Evolutionary conservation across 208 protist genomes (phyloP).

Genomic region (Crithidia bombi): DNA sequence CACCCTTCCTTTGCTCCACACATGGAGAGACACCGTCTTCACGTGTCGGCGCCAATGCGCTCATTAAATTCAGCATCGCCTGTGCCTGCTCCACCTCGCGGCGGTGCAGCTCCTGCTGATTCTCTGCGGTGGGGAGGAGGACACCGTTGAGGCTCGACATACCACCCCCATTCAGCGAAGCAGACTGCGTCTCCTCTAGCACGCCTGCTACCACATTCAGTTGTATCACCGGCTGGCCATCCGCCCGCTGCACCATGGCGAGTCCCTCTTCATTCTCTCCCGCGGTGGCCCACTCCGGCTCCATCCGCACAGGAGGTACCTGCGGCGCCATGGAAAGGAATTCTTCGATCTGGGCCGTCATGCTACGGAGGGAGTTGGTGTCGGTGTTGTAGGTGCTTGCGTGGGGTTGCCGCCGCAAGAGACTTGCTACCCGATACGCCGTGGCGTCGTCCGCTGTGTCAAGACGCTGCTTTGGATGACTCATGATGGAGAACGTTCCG

Average conservation of each 20-base stretch:
- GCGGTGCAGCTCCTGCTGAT: constrained; percentile 49
- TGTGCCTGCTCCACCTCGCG: constrained; percentile 68
- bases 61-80: constrained; percentile 75
- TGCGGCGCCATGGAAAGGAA: constrained; percentile 58
- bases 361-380: constrained; percentile 39
- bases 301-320: constrained; percentile 64
- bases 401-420: constrained; percentile 30
- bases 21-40: background rate
- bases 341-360: constrained; percentile 54
- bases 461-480: constrained; percentile 12
- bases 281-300: constrained; percentile 27
- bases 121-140: constrained; percentile 67
- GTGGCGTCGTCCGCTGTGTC: constrained; percentile 13
- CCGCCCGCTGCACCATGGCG: background rate
- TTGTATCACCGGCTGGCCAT: constrained; percentile 43
- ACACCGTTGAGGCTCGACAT: constrained; percentile 42
- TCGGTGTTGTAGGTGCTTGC: constrained; percentile 8
- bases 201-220: constrained; percentile 87
- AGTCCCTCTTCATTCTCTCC: background rate
- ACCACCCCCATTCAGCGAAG: background rate
- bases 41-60: constrained; percentile 43
- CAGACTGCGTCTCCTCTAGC: constrained; percentile 47
- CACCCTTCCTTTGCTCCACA: background rate
- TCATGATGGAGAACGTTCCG: constrained; percentile 20
- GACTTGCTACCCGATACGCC: constrained; percentile 41